Percentiles rank a stretch among this genome's conserved stretches.
Evolutionary conservation across 2,329 filamentous ascomycete genomes (phyloP).

Genomic region (Penicillium sp.): DNA sequence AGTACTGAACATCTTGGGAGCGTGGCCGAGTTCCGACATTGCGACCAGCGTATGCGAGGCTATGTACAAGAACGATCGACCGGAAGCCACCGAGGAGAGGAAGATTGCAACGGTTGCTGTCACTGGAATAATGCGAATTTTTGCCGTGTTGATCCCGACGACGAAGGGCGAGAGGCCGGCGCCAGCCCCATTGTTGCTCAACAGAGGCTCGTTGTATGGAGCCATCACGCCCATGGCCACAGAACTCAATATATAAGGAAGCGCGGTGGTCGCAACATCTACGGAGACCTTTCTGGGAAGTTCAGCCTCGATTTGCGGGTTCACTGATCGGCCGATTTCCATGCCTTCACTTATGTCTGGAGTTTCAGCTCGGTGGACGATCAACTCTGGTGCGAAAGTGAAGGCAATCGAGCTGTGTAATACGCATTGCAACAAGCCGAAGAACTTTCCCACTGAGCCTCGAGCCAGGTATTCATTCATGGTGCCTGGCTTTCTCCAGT

Average conservation of each 20-base stretch:
- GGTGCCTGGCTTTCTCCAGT: constrained; percentile 54
- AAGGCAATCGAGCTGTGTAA: constrained; percentile 58
- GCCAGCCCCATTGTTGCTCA: constrained; percentile 58
- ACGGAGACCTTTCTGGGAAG: constrained; percentile 58
- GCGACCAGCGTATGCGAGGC: constrained; percentile 69
- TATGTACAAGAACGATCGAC: constrained; percentile 76
- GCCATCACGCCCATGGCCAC: constrained; percentile 65
- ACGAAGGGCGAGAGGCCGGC: constrained; percentile 56
- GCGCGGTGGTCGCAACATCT: constrained; percentile 60
- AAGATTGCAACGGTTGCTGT: constrained; percentile 77
- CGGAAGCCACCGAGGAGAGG: constrained; percentile 76
- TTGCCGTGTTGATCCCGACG: constrained; percentile 54
- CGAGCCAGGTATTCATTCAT: constrained; percentile 53
- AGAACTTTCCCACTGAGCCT: constrained; percentile 53
- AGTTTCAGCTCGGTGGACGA: constrained; percentile 57
- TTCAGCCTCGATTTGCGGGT: constrained; percentile 48
- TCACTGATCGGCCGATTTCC: not conserved
- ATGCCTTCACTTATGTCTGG: not conserved
- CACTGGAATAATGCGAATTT: constrained; percentile 64
- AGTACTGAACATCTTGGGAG: constrained; percentile 60
- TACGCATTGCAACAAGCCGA: constrained; percentile 55
- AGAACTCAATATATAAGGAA: constrained; percentile 62
- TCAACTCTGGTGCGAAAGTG: constrained; percentile 57
- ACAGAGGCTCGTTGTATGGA: constrained; percentile 56
- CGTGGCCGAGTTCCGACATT: constrained; percentile 66